Evolutionary conservation across 805 yeast species (phyloP), one percentile per base, ranked within the genome.

Genomic region (Ogataea methanolica): DNA sequence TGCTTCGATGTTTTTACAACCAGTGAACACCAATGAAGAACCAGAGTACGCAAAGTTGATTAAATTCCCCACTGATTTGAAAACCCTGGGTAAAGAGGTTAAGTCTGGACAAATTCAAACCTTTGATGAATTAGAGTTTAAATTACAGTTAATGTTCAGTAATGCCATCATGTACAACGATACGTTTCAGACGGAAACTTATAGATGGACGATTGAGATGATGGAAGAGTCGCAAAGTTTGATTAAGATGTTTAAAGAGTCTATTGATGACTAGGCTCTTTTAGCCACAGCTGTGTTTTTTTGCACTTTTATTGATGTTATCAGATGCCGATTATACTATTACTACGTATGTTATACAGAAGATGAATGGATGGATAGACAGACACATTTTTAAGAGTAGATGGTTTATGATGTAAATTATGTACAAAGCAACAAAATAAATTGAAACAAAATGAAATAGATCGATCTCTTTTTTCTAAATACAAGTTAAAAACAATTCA

Each of bases 81-180:
- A 85, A 57, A 78, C 80, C 6, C 78, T 88, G 37, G 71, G 76
- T 50, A 72, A 73, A 40, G 74, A 71, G 54, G 74, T 87, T 29
- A 81, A 81, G 51, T 80, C 79, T 43, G 83, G 82, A 0, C 72
- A 75, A 46, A 75, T 87, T 38, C 71, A 74, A 34, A 61, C 62
- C 16, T 64, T 68, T 11, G 69, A 61, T 21, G 81, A 83, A 48
- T 68, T 88, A 21, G 88, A 87, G 54, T 69, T 85, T 43, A 88
- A 84, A 51, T 70, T 88, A 39, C 74, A 83, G 69, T 69, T 83
- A 49, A 85, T 88, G 94, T 85, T 84, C 67, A 85, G 92, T 44
- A 88, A 88, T 63, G 88, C 92, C 16, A 76, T 87, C 16, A 88
- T 88, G 94, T 88, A 82, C 67, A 87, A 88, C 63, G 78, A 78